Percentiles rank a stretch among this genome's conserved stretches.
Conservation (phyloP, 768 basidiomycete genomes). For the Mycena olivaceomarginata region DNA sequence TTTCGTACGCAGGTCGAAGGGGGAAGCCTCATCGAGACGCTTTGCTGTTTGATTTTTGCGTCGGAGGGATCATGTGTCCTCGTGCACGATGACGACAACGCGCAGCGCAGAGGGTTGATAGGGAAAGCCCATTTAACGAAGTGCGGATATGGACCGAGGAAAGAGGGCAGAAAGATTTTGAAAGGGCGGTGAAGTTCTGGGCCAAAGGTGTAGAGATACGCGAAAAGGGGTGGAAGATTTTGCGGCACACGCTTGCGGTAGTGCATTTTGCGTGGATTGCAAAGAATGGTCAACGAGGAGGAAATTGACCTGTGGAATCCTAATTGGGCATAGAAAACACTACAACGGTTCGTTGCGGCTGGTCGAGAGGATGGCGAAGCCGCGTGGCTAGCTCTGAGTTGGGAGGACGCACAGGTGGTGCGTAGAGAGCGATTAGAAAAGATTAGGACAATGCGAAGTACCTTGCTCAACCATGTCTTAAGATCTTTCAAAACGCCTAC, state of each 20-base stretch:
- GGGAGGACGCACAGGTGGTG: slow-evolving; percentile 37
- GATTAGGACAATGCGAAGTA: background rate
- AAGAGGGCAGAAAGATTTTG: slow-evolving; percentile 38
- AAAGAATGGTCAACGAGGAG: slow-evolving; percentile 26
- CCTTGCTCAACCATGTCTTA: no score
- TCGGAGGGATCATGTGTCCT: slow-evolving; percentile 38
- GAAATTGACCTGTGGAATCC: slow-evolving; percentile 24
- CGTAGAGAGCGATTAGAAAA: slow-evolving; percentile 17
- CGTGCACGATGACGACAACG: slow-evolving; percentile 10
- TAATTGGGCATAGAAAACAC: slow-evolving; percentile 25
- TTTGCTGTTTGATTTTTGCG: slow-evolving; percentile 46
- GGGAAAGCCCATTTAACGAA: slow-evolving; percentile 25
- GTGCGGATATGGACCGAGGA: slow-evolving; percentile 40
- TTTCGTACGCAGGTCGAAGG: slow-evolving; percentile 40
- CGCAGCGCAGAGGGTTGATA: slow-evolving; percentile 29
- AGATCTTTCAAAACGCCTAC: no score
- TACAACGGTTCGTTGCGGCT: slow-evolving; percentile 40
- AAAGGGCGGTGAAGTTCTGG: slow-evolving; percentile 51
- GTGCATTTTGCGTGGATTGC: slow-evolving; percentile 40
- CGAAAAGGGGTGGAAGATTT: no score
- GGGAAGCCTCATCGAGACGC: slow-evolving; percentile 48
- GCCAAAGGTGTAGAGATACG: slow-evolving; percentile 43
- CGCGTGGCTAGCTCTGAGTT: slow-evolving; percentile 43
- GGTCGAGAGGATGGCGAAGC: slow-evolving; percentile 38
- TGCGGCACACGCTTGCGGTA: slow-evolving; percentile 43